Conservation (phyloP, 768 basidiomycete genomes). For the Lactarius tabidus region DNA sequence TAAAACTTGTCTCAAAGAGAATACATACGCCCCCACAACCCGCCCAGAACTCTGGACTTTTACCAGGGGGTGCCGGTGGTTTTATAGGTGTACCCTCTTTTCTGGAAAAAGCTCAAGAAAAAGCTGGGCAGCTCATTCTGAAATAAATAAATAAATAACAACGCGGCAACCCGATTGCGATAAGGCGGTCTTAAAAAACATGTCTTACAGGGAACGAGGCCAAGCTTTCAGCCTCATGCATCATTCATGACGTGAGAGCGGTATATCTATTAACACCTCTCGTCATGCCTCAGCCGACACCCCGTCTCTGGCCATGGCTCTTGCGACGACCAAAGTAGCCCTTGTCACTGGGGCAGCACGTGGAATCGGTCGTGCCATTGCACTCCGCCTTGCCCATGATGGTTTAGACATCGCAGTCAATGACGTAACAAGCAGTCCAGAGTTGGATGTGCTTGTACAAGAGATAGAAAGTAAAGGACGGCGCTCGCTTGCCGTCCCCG, state of each 20-base stretch:
- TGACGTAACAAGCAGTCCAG: conserved; percentile 14
- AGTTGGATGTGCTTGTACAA: conserved; percentile 1
- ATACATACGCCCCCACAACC: too few species aligned
- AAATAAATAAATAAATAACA: too few species aligned
- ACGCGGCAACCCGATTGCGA: too few species aligned
- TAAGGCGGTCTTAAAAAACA: too few species aligned
- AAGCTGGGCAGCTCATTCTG: too few species aligned
- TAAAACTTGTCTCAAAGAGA: too few species aligned
- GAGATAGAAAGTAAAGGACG: conserved; percentile 17
- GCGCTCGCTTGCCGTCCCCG: conserved; percentile 11
- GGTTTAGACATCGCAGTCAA: conserved; percentile 26
- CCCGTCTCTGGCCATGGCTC: neutral
- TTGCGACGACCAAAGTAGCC: conserved; percentile 20
- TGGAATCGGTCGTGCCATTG: conserved; percentile 27
- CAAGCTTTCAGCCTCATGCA: too few species aligned
- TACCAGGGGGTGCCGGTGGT: too few species aligned
- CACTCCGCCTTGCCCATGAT: conserved; percentile 27
- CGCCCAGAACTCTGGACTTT: too few species aligned
- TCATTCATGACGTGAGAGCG: neutral
- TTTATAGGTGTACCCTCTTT: too few species aligned
- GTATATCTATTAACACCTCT: neutral
- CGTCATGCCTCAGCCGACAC: neutral
- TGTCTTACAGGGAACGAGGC: too few species aligned
- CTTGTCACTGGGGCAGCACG: conserved; percentile 28
- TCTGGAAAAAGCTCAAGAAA: too few species aligned